Base-by-base conservation (phyloP, 2,329 filamentous ascomycete species). In the Fusarium brachygibbosum region DNA sequence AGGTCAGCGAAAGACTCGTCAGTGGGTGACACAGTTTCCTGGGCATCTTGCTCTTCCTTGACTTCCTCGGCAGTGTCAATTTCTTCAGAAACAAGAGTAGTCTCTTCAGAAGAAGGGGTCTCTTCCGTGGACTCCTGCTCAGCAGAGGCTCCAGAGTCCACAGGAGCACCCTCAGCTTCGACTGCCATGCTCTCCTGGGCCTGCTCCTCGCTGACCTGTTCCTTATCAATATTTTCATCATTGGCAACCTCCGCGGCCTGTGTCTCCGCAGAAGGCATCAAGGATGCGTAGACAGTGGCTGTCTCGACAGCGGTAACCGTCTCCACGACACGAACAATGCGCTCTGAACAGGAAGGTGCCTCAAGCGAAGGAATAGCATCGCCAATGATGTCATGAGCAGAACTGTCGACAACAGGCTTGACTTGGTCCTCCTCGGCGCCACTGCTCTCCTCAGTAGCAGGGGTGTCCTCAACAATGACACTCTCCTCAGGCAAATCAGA, bases 231-330 rank as follows among this genome's bases (percentile, higher is more conserved):
- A n/a, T 65, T 64, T 25, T 50, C 46, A 32, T 68, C 66, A 16
- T 48, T 54, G 7, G 34, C 56, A 25, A 44, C 59, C 41, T 69
- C 45, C 5, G 49, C 58, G 17, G 32, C 49, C 23, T 68, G 53
- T 2, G 71, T 66, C 23, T 63, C 66, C 14, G 69, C 44, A 5
- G 56, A 66, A 9, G 71, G 50, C 16, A 62, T 58, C 42, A 74
- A 65, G 2, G 75, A 80, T 61, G 81, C 76, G 12, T 74, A 75
- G 28, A 75, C 54, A 14, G 76, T 78, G 19, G 76, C 70, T 10
- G 75, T 79, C 65, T 79, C 75, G 25, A 77, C 75, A 52, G 77
- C 71, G 2, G 76, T 80, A 3, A 78, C 74, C 9, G 79, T 82
- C 13, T 81, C 74, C 0, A 76, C 68, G 14, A 63, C 32, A 23